Percentiles rank a stretch among this genome's conserved stretches.
These are phyloP conservation scores for Hypocrella siamensis DNA, from an alignment of 2,329 filamentous ascomycete species.

Conservation along the genomic window DNA sequence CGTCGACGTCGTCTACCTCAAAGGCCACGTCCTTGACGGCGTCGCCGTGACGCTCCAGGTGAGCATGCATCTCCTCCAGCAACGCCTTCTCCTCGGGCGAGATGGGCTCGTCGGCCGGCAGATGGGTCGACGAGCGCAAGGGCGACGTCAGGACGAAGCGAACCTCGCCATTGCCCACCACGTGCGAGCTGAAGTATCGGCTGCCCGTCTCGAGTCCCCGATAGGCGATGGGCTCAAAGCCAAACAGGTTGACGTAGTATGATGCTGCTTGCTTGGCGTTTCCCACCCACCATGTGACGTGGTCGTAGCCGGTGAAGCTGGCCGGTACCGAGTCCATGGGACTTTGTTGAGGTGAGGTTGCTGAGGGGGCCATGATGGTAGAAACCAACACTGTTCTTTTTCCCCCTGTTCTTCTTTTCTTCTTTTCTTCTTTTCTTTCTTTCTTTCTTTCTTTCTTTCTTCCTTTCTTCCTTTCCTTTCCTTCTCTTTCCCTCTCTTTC, in stretches of 20 bases:
- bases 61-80: conserved; percentile 61
- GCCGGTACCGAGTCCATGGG: conserved; percentile 22
- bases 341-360: conserved; percentile 32
- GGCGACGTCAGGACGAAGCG: conserved; percentile 77
- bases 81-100: conserved; percentile 46
- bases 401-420: background rate
- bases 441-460: too few relatives aligned
- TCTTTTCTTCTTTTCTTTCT: background rate
- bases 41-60: conserved; percentile 79
- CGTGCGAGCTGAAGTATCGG: conserved; percentile 67
- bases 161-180: conserved; percentile 60
- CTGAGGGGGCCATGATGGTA: conserved; percentile 44
- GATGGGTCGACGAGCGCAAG: conserved; percentile 43
- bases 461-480: too few relatives aligned
- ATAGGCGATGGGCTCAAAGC: conserved; percentile 72
- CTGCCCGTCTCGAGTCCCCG: conserved; percentile 78
- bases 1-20: conserved; percentile 77
- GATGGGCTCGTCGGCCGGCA: conserved; percentile 44
- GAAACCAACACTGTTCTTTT: too few relatives aligned
- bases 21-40: conserved; percentile 93
- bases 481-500: too few relatives aligned
- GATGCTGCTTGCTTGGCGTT: conserved; percentile 91
- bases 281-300: conserved; percentile 91
- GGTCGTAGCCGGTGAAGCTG: conserved; percentile 74
- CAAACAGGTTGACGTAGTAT: conserved; percentile 79